Base-by-base conservation (phyloP, 176 grass and related monocot genomes). In the Typha latifolia region DNA sequence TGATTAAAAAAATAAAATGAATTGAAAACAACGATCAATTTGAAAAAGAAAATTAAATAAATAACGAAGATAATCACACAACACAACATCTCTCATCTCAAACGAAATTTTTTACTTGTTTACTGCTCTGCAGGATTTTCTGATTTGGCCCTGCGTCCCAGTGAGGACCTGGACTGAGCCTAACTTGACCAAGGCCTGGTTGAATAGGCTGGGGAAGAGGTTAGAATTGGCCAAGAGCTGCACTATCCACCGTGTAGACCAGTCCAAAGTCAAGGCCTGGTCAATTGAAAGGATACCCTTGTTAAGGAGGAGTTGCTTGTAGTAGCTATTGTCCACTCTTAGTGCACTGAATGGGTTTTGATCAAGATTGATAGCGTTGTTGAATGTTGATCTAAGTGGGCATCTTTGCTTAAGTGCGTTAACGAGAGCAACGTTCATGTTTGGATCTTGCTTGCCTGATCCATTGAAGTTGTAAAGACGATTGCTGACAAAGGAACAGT, bases 391-490 rank as follows among this genome's bases (percentile, higher is more conserved):
- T 27, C 16, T 31, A 59, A 61, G 49, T 0, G 85, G 80, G 64
- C 80, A 87, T 61, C 73, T 66, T 1, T 5, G 37, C 1, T 14
- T 79, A 50, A 65, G 78, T 69, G 63, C 78, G 10, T 69, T 18
- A 6, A 26, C 52, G n/a, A 76, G 65, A 50, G 12, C 3, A 64
- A 16, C 14, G 48, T 22, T 18, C 27, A 29, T 12, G 31, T 0
- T 5, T 7, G 62, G 77, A 70, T 88, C 85, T 0, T 62, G 64
- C 5, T 67, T 62, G 47, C 81, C 85, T 16, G 53, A 2, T 50
- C 78, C 74, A 16, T 82, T 82, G 77, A 80, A 88, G 32, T 32
- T 6, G 81, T 88, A 84, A 12, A 88, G 74, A 12, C 85, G 21
- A 69, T 32, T 59, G 53, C 81, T 72, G 70, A 88, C 72, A 4